Evolutionary conservation across 2,329 filamentous ascomycete genomes (phyloP).

Genomic region (Gremmenia infestans): DNA sequence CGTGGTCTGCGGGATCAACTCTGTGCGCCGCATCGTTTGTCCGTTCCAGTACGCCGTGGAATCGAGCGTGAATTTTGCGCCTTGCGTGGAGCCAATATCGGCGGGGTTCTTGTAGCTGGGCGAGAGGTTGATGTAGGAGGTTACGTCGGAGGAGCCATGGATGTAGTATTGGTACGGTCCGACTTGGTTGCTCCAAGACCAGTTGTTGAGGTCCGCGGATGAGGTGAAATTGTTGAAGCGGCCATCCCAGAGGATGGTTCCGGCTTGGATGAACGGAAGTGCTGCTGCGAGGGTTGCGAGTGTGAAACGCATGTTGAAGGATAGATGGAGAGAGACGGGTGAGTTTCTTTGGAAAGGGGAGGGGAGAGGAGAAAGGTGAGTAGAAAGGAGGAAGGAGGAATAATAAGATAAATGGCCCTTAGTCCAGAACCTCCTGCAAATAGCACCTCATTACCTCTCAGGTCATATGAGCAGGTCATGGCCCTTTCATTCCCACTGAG

Average conservation of each 20-base stretch:
- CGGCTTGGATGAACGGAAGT: constrained; percentile 24
- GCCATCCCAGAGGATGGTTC: constrained; percentile 58
- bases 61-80: constrained; percentile 63
- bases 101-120: constrained; percentile 45
- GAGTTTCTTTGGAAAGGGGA: not conserved
- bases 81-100: constrained; percentile 56
- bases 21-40: constrained; percentile 66
- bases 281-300: constrained; percentile 15
- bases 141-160: constrained; percentile 49
- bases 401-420: constrained; percentile 1
- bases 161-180: constrained; percentile 74
- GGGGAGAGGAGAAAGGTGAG: not conserved
- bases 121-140: constrained; percentile 40
- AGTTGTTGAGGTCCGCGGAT: constrained; percentile 51
- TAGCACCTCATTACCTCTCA: not conserved
- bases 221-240: constrained; percentile 56
- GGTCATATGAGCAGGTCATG: not conserved
- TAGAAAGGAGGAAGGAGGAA: not conserved
- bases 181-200: constrained; percentile 65
- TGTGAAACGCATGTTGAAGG: constrained; percentile 23
- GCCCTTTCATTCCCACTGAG: not conserved
- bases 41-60: constrained; percentile 65
- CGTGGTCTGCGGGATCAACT: constrained; percentile 66
- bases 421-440: not conserved
- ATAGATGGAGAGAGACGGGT: not conserved